Conservation (phyloP, 2,329 filamentous ascomycete genomes). For the Pseudogymnoascus sp. region DNA sequence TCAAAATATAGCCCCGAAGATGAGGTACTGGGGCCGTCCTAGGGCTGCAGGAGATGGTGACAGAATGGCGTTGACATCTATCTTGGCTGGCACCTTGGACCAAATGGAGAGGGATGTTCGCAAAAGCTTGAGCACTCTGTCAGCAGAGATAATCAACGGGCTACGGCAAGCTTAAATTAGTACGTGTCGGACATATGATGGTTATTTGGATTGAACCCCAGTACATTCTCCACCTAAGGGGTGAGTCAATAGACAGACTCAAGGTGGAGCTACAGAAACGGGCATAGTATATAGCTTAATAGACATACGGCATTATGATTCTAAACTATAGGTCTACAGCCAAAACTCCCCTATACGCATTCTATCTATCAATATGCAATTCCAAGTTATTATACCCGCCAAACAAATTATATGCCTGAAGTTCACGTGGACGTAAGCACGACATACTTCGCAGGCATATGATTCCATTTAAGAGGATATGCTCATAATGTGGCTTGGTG, state of each 20-base stretch:
- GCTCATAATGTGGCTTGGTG: background rate
- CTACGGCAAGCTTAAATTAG: slow-evolving; percentile 13
- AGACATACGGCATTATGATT: background rate
- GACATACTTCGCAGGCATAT: no score
- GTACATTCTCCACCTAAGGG: background rate
- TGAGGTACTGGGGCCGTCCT: background rate
- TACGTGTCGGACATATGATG: background rate
- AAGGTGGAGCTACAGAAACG: background rate
- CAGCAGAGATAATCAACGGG: slow-evolving; percentile 18
- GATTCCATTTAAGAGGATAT: background rate
- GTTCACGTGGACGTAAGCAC: background rate
- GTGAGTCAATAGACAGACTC: background rate
- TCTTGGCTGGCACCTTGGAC: slow-evolving; percentile 21
- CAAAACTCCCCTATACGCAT: background rate
- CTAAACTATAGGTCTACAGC: background rate
- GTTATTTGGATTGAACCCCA: background rate
- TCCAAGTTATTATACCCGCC: background rate
- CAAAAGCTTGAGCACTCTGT: slow-evolving; percentile 19
- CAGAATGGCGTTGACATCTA: slow-evolving; percentile 13
- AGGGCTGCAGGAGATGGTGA: background rate
- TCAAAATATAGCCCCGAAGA: background rate
- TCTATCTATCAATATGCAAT: background rate
- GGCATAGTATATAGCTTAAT: background rate
- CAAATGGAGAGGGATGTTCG: slow-evolving; percentile 23
- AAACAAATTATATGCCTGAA: background rate